Evolutionary conservation across 23 red algal genomes (phyloP), one percentile per base, ranked within the genome.

Genomic region (Chondrus crispus): DNA sequence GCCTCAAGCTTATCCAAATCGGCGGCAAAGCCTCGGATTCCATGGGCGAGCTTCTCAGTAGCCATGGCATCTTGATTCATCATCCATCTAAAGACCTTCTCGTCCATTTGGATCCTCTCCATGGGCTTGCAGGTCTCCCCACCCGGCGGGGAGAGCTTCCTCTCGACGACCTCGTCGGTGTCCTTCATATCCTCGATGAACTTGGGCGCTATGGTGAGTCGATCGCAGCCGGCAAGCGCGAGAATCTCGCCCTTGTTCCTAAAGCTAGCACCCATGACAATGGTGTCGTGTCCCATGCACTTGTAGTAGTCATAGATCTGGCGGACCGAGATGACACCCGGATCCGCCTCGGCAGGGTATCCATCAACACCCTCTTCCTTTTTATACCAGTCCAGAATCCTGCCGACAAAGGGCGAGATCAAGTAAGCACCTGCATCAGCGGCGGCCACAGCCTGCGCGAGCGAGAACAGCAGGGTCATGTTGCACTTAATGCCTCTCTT

Each of bases 201-300:
- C 89, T 96, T 96, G 13, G 95, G 95, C 20, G 95, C 85, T 73
- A 96, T 93, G n/a, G 95, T 96, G 40, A 96, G 69, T 11, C 95
- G 95, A 63, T 96, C 95, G 79, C 95, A 96, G 11, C 95, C 95
- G n/a, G 95, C 95, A 50, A 96, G 82, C 54, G 88, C 84, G 18
- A 96, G 62, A 84, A 96, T 96, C 72, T 96, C 95, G 22, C 75
- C 95, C 46, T 82, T 81, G 74, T 96, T 96, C 47, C 95, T 84
- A 49, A 96, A 96, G 41, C 85, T 91, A 18, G 95, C 95, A 53
- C 95, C 95, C 95, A 96, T 96, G 50, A 96, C 95, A 75, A 96
- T 91, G 12, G 95, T 96, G 16, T 93, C 48, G 62, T 83, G 33
- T 8, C 91, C 95, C 76, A 87, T 81, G 60, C 91, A 93, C 81